These are phyloP conservation scores for Phyllosticta capitalensis DNA, from an alignment of 2,329 filamentous ascomycete species.

Conservation along the genomic window DNA sequence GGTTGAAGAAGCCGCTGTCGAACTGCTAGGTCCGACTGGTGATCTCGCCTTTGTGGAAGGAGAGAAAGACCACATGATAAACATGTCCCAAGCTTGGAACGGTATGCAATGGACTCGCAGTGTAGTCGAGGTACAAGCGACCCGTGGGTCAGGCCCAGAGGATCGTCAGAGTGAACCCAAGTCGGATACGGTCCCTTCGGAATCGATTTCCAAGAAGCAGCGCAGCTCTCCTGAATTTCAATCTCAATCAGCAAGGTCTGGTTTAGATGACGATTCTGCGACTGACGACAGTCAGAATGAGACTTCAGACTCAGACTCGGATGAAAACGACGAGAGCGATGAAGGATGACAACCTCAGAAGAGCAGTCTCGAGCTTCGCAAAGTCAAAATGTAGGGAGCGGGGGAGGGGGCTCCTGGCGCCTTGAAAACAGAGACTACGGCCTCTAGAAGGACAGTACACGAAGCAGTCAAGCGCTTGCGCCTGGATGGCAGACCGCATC, in stretches of 20 bases:
- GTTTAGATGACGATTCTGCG: background rate
- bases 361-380: background rate
- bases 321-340: background rate
- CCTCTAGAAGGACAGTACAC: background rate
- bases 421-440: background rate
- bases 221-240: background rate
- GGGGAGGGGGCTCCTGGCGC: no score
- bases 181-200: background rate
- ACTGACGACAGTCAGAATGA: background rate
- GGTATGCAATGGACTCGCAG: constrained; percentile 2
- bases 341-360: background rate
- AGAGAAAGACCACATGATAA: constrained; percentile 12
- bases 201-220: background rate
- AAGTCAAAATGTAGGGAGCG: background rate
- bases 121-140: background rate
- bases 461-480: no score
- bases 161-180: background rate
- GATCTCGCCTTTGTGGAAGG: constrained; percentile 64
- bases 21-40: constrained; percentile 53
- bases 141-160: background rate
- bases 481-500: no score
- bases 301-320: background rate
- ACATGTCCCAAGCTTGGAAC: background rate
- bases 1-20: constrained; percentile 58
- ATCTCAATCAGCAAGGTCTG: background rate